These are phyloP conservation scores for Thermomyces lanuginosus DNA, from an alignment of 2,329 filamentous ascomycete genomes.

Conservation along the genomic window DNA sequence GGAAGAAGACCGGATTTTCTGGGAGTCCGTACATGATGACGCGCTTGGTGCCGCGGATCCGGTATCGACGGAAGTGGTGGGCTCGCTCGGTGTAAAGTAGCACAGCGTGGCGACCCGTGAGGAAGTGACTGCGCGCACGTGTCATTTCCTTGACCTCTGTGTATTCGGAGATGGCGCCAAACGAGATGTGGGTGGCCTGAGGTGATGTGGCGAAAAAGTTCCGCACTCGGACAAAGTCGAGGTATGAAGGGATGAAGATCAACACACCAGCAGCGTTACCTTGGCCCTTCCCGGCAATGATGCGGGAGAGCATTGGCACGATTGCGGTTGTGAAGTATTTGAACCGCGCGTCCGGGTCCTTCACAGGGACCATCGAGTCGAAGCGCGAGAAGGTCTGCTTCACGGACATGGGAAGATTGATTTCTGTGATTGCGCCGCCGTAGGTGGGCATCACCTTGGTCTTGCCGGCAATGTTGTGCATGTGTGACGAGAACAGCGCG, in stretches of 20 bases:
- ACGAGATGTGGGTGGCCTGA: constrained; percentile 42
- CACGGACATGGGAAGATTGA: constrained; percentile 46
- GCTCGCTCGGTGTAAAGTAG: constrained; percentile 85
- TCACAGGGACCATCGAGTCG: constrained; percentile 49
- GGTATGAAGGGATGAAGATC: constrained; percentile 80
- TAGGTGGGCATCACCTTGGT: constrained; percentile 56
- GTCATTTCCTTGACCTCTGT: constrained; percentile 61
- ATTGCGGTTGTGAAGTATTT: constrained; percentile 75
- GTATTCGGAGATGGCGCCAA: constrained; percentile 82
- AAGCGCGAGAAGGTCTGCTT: constrained; percentile 86
- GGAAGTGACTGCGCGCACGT: constrained; percentile 73
- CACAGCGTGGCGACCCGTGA: constrained; percentile 63
- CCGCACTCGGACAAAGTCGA: constrained; percentile 84
- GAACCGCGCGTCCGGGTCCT: constrained; percentile 77
- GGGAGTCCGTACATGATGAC: constrained; percentile 85
- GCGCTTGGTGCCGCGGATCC: constrained; percentile 60
- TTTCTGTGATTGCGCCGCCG: constrained; percentile 53
- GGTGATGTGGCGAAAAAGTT: constrained; percentile 72
- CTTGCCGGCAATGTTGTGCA: constrained; percentile 68
- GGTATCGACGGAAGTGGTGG: constrained; percentile 91
- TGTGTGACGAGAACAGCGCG: constrained; percentile 56
- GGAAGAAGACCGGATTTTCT: constrained; percentile 52
- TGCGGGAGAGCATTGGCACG: constrained; percentile 56
- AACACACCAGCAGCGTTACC: constrained; percentile 55
- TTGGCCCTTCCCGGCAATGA: constrained; percentile 24